phyloP scores from a whole-genome alignment of 2,329 filamentous ascomycete genomes.

The Beauveria scarabaeidicola region DNA sequence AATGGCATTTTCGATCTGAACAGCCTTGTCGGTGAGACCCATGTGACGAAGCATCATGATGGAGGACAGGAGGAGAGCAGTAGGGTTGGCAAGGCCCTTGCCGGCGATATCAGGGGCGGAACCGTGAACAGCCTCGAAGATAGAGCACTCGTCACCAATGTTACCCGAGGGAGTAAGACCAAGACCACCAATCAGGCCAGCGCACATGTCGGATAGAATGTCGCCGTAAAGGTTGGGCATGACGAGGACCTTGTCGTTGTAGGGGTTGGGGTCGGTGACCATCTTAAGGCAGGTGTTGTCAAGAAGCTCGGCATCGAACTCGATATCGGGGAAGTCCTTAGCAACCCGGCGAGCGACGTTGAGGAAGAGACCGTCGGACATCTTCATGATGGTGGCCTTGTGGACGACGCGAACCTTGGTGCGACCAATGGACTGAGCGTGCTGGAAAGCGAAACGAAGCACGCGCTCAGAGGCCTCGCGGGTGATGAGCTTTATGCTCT shows the following conservation, averaged over 20 bases:
- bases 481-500: constrained; percentile 99
- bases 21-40: constrained; percentile 76
- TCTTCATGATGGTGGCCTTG: constrained; percentile 99
- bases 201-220: constrained; percentile 99
- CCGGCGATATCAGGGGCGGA: constrained; percentile 95
- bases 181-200: constrained; percentile 93
- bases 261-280: constrained; percentile 88
- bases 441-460: constrained; percentile 95
- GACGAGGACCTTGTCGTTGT: constrained; percentile 99
- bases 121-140: constrained; percentile 98
- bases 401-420: constrained; percentile 96
- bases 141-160: constrained; percentile 98
- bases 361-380: constrained; percentile 97
- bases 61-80: constrained; percentile 85
- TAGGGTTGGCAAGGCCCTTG: constrained; percentile 94
- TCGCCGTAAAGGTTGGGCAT: constrained; percentile 98
- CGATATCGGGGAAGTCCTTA: constrained; percentile 91
- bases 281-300: constrained; percentile 99
- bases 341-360: constrained; percentile 74
- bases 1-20: constrained; percentile 85
- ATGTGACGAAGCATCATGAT: constrained; percentile 99
- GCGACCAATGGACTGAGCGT: constrained; percentile 86
- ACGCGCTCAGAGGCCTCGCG: constrained; percentile 90
- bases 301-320: constrained; percentile 95
- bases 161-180: constrained; percentile 96